These are phyloP conservation scores for Tolypocladium pustulatum DNA, from an alignment of 2,329 filamentous ascomycete genomes.

Conservation along the genomic window DNA sequence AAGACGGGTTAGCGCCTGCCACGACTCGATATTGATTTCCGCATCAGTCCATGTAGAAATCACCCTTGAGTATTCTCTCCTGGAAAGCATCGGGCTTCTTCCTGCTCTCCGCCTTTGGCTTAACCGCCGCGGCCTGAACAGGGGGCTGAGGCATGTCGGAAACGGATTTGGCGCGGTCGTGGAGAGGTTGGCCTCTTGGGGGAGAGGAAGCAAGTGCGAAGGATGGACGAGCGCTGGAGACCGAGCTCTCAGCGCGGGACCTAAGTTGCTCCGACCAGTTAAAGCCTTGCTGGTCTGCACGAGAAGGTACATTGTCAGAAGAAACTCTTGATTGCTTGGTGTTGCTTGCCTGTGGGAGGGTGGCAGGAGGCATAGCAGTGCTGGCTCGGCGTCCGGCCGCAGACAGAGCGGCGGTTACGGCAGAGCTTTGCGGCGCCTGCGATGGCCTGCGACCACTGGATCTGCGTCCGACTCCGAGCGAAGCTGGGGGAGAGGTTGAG, in stretches of 20 bases:
- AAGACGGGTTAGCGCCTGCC: neutral
- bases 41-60: conserved; percentile 88
- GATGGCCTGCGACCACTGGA: conserved; percentile 21
- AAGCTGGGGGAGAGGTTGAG: conserved; percentile 28
- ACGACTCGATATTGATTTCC: neutral
- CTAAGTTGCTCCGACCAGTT: conserved; percentile 97
- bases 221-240: conserved; percentile 44
- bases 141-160: conserved; percentile 51
- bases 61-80: conserved; percentile 92
- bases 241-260: conserved; percentile 75
- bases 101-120: conserved; percentile 37
- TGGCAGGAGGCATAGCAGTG: conserved; percentile 18
- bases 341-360: conserved; percentile 46
- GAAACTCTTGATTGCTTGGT: conserved; percentile 43
- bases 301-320: conserved; percentile 54
- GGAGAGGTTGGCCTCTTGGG: conserved; percentile 26
- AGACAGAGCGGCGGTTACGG: conserved; percentile 21
- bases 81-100: conserved; percentile 95
- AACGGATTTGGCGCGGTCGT: conserved; percentile 62
- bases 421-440: conserved; percentile 14
- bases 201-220: conserved; percentile 45
- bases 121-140: conserved; percentile 34
- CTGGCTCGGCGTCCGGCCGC: conserved; percentile 26
- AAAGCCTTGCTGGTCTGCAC: conserved; percentile 75
- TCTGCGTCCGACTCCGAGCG: conserved; percentile 16